Conservation (phyloP, 192 early-diverging fungal species). For the Dispira parvispora region DNA sequence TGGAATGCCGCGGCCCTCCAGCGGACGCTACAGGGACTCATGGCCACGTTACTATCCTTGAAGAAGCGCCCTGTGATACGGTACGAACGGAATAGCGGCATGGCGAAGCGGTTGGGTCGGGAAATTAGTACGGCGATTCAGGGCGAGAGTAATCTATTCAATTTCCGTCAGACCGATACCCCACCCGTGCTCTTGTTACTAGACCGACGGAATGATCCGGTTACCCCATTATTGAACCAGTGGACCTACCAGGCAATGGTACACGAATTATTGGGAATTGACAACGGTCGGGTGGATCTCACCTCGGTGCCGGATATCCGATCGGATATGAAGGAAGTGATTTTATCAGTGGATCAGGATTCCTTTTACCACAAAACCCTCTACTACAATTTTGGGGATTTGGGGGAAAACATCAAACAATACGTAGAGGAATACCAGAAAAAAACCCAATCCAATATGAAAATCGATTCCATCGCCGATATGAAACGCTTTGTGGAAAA, state of each 20-base stretch:
- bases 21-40: conserved; percentile 64
- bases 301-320: conserved; percentile 63
- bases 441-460: conserved; percentile 75
- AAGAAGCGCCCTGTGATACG: conserved; percentile 88
- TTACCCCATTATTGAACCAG: conserved; percentile 83
- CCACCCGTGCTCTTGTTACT: conserved; percentile 79
- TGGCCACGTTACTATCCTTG: conserved; percentile 58
- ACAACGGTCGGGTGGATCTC: conserved; percentile 84
- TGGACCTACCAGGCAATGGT: conserved; percentile 99
- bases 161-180: conserved; percentile 60
- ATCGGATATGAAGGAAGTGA: conserved; percentile 84
- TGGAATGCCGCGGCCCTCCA: conserved; percentile 70
- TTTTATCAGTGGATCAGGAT: conserved; percentile 78
- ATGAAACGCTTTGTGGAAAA: conserved; percentile 99
- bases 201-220: conserved; percentile 89
- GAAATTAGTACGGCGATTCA: conserved; percentile 45
- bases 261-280: conserved; percentile 86
- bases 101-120: conserved; percentile 66
- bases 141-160: conserved; percentile 46
- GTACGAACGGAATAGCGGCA: conserved; percentile 64
- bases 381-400: conserved; percentile 86
- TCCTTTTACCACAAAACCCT: conserved; percentile 80
- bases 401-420: conserved; percentile 81
- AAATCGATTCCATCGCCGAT: conserved; percentile 89
- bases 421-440: conserved; percentile 91